These are phyloP conservation scores for Ganoderma lucidum DNA, from an alignment of 1,284 basidiomycete genomes.

Conservation along the genomic window DNA sequence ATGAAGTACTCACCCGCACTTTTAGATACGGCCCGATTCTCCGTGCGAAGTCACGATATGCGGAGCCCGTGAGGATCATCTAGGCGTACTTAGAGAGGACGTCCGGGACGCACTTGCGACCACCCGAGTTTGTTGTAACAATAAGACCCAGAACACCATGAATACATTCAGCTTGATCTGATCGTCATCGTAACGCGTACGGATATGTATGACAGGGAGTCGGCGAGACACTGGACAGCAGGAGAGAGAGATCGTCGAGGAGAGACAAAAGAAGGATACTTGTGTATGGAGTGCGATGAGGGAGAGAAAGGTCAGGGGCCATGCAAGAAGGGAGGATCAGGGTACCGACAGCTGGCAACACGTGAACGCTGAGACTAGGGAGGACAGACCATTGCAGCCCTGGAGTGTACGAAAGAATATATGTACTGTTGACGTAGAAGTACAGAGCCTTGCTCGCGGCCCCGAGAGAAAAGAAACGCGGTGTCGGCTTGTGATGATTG, in stretches of 20 bases:
- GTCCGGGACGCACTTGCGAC: not conserved
- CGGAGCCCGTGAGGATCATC: conserved; percentile 6
- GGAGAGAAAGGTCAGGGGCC: conserved; percentile 1
- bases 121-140: not conserved
- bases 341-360: conserved; percentile 14
- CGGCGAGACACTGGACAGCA: conserved; percentile 7
- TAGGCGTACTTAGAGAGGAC: not conserved
- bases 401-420: conserved; percentile 29
- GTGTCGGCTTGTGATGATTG: not conserved
- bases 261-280: conserved; percentile 10
- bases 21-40: conserved; percentile 53
- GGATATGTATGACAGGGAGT: conserved; percentile 15
- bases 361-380: conserved; percentile 1
- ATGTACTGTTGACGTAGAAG: conserved; percentile 31
- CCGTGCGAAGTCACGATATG: conserved; percentile 35
- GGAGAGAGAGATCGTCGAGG: not conserved
- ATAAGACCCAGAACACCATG: not conserved
- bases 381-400: conserved; percentile 14
- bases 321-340: conserved; percentile 29
- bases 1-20: not conserved
- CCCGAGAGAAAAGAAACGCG: conserved; percentile 11
- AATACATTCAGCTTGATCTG: conserved; percentile 10
- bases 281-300: conserved; percentile 27
- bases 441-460: conserved; percentile 23
- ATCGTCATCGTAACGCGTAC: conserved; percentile 6